Conservation (phyloP, 106 monocot species). For the Alisma plantagoaquatica region DNA sequence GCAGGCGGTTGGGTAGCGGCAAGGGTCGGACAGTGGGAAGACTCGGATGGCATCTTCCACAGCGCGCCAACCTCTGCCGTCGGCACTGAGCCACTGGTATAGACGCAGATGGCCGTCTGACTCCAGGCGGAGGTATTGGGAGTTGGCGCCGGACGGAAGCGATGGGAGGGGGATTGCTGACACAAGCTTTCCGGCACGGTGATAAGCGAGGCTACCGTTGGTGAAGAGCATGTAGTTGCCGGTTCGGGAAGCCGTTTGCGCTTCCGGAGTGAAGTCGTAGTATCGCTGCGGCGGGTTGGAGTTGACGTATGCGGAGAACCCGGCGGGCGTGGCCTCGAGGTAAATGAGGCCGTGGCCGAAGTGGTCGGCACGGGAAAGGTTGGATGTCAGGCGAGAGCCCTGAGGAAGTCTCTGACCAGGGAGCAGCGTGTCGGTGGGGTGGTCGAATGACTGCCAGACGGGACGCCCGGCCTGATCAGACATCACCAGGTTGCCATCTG, state of each 20-base stretch:
- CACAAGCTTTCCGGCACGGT: too few relatives aligned
- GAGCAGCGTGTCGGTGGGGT: slow-evolving; percentile 43
- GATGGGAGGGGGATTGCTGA: neutral
- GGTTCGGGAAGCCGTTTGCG: neutral
- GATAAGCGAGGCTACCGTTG: neutral
- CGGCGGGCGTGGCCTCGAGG: neutral
- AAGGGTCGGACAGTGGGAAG: neutral
- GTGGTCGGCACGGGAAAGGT: neutral
- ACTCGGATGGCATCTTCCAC: too few relatives aligned
- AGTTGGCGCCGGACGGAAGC: slow-evolving; percentile 7
- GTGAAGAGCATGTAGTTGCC: slow-evolving; percentile 1
- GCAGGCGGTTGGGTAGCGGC: slow-evolving; percentile 8
- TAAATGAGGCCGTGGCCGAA: neutral
- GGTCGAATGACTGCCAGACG: slow-evolving; percentile 48
- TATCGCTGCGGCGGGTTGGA: neutral
- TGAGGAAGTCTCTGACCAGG: slow-evolving; percentile 19
- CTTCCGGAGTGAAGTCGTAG: neutral
- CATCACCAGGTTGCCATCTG: slow-evolving; percentile 39
- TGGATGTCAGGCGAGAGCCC: neutral
- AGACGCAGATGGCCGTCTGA: slow-evolving; percentile 34
- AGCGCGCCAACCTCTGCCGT: slow-evolving; percentile 17
- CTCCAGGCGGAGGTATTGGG: slow-evolving; percentile 40
- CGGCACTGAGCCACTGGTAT: slow-evolving; percentile 17
- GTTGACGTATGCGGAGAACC: neutral
- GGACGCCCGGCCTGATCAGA: neutral